Evolutionary conservation across 164 flowering plant genomes (phyloP).

Genomic region (Cinnamomum chago): DNA sequence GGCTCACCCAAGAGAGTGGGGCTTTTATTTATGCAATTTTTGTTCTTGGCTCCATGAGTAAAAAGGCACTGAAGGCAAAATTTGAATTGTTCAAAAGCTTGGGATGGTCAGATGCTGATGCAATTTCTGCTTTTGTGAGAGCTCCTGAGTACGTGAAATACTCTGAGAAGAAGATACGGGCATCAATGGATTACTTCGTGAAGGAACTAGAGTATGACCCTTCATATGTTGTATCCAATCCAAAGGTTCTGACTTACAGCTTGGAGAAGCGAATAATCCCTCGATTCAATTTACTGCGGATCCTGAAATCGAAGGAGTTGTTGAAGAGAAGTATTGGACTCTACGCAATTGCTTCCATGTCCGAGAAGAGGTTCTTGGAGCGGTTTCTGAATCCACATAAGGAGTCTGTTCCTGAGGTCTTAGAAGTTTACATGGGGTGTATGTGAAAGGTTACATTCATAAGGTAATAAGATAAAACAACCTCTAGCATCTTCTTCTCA

Average conservation of each 20-base stretch:
- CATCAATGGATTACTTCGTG: constrained; percentile 11
- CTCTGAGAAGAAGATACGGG: constrained; percentile 9
- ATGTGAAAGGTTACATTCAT: not conserved
- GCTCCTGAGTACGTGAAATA: not conserved
- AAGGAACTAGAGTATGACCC: constrained; percentile 15
- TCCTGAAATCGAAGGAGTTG: constrained; percentile 14
- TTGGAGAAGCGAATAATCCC: constrained; percentile 21
- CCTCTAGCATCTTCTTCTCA: not conserved
- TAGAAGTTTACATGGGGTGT: constrained; percentile 8
- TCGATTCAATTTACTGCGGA: not conserved
- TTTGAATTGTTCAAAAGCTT: constrained; percentile 15
- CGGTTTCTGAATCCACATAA: constrained; percentile 5
- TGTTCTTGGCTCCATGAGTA: constrained; percentile 3
- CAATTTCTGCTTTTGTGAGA: constrained; percentile 2
- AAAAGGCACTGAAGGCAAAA: constrained; percentile 5
- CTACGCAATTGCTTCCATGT: not conserved
- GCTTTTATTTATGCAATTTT: constrained; percentile 12
- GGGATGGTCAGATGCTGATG: constrained; percentile 21
- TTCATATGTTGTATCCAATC: constrained; percentile 11
- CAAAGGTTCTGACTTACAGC: constrained; percentile 10
- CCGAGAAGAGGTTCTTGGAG: constrained; percentile 13
- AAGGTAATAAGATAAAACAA: not conserved
- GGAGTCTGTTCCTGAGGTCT: constrained; percentile 16
- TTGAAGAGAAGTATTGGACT: not conserved
- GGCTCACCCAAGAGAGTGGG: constrained; percentile 10